Evolutionary conservation across 495 filamentous ascomycete genomes (phyloP), one percentile per base, ranked within the genome.

Genomic region (Neurospora sp.): DNA sequence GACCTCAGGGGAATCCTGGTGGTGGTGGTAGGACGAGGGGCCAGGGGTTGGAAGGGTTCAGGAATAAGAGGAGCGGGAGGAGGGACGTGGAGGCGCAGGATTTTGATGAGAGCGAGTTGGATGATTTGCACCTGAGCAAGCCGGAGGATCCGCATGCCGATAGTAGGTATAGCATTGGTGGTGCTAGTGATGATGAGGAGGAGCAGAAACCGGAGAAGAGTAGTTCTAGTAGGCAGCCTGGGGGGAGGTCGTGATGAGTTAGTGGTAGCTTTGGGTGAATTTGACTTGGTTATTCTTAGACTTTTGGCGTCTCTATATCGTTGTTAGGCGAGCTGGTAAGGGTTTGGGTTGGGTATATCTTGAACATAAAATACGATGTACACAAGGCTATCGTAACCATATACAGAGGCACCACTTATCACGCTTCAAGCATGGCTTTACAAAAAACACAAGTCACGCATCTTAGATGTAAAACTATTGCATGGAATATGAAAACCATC

Each of bases 41-140:
- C 2, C 54, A 31, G 75, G 38, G 71, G 16, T 31, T 39, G 46
- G 27, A 38, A 41, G 69, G 73, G 41, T 72, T 48, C 71, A 48
- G 75, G 46, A 73, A 71, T 10, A 48, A 73, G 73, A 72, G 70
- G 12, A 62, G 54, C 6, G 70, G 77, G 8, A 78, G 70, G 23
- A 71, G 77, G 12, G 79, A 79, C 38, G 82, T 97, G 40, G 94
- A 97, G 81, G 91, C 92, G 18, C 91, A 85, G 14, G 94, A 95
- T 79, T 98, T 96, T 83, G 94, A 98, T 76, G 96, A 98, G 82
- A 88, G 87, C 54, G 93, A 97, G 80, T 78, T 98, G 41, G 93
- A 97, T 79, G 89, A 94, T 74, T 80, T 96, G 66, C 88, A 92
- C 73, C 80, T 88, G 31, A 76, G 73, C 20, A 87, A 83, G 38